These are phyloP conservation scores for Amanita rubescens DNA, from an alignment of 768 basidiomycete species.

Conservation along the genomic window DNA sequence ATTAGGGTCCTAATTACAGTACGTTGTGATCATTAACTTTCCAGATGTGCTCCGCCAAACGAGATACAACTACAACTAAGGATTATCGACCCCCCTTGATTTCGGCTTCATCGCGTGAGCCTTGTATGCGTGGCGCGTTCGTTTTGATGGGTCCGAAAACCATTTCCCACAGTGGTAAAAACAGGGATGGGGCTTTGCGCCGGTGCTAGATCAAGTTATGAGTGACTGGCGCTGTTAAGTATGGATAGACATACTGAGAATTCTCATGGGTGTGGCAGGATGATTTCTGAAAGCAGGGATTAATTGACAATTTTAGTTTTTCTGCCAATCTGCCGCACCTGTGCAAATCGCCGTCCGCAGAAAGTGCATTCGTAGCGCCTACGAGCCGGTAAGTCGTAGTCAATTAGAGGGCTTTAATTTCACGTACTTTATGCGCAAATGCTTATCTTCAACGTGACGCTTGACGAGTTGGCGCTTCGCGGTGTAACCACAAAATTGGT, in stretches of 20 bases:
- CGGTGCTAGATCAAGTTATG: conserved; percentile 37
- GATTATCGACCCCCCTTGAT: neutral
- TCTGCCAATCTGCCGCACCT: conserved; percentile 15
- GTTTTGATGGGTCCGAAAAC: conserved; percentile 61
- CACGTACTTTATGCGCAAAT: conserved; percentile 53
- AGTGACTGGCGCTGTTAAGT: neutral
- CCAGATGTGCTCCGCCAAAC: too few relatives aligned
- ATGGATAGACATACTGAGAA: conserved; percentile 31
- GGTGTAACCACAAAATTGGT: conserved; percentile 12
- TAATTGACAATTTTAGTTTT: neutral
- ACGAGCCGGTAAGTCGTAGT: conserved; percentile 1
- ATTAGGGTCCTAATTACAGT: neutral
- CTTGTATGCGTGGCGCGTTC: conserved; percentile 51
- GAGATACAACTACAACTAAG: too few relatives aligned
- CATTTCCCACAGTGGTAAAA: conserved; percentile 39
- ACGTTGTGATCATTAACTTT: too few relatives aligned
- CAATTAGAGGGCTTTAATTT: neutral
- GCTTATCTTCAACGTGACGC: conserved; percentile 58
- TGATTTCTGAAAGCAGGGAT: conserved; percentile 35
- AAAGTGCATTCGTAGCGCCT: conserved; percentile 47
- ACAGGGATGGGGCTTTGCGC: conserved; percentile 47
- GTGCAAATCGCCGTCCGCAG: conserved; percentile 48
- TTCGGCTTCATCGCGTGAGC: conserved; percentile 22
- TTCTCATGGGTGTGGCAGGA: conserved; percentile 51
- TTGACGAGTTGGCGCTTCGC: conserved; percentile 60